phyloP scores from a whole-genome alignment of 352 stramenopile species.

The Phytophthora meadii region DNA sequence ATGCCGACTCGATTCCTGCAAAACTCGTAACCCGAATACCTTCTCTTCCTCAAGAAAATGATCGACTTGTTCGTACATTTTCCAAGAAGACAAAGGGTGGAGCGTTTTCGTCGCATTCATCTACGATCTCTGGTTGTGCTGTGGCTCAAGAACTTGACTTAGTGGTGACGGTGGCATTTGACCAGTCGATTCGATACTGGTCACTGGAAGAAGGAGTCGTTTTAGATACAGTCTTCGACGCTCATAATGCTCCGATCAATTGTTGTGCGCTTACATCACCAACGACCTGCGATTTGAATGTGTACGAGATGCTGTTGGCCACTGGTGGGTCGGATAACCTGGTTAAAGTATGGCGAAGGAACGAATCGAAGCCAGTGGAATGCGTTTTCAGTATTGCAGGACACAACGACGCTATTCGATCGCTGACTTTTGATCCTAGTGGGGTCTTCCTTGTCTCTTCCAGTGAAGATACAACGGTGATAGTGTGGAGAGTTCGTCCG shows the following conservation, averaged over 20 bases:
- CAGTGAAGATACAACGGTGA: slow-evolving; percentile 56
- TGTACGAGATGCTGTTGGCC: slow-evolving; percentile 49
- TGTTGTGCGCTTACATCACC: slow-evolving; percentile 47
- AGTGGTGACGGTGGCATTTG: slow-evolving; percentile 56
- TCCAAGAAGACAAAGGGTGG: slow-evolving; percentile 27
- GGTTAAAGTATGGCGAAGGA: slow-evolving; percentile 66
- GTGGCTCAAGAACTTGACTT: slow-evolving; percentile 48
- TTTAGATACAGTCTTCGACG: slow-evolving; percentile 48
- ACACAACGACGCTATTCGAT: slow-evolving; percentile 55
- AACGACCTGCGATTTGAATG: slow-evolving; percentile 23
- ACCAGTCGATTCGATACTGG: slow-evolving; percentile 63
- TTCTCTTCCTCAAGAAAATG: slow-evolving; percentile 18
- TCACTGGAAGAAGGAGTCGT: slow-evolving; percentile 38
- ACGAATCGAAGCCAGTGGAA: slow-evolving; percentile 13
- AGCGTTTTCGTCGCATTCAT: slow-evolving; percentile 55
- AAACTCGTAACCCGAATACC: slow-evolving; percentile 4
- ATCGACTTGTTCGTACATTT: slow-evolving; percentile 34
- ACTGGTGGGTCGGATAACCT: slow-evolving; percentile 69
- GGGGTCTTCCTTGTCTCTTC: slow-evolving; percentile 63
- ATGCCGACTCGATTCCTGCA: slow-evolving; percentile 6
- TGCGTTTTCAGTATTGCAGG: slow-evolving; percentile 56
- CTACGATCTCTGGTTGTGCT: slow-evolving; percentile 48
- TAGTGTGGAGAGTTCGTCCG: slow-evolving; percentile 61
- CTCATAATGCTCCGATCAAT: slow-evolving; percentile 56
- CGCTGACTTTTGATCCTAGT: slow-evolving; percentile 47